A percentile compares a stretch with the other conserved stretches of the same genome.
Conservation (phyloP, 139 green algal genomes). For the Chloropicon primus region DNA sequence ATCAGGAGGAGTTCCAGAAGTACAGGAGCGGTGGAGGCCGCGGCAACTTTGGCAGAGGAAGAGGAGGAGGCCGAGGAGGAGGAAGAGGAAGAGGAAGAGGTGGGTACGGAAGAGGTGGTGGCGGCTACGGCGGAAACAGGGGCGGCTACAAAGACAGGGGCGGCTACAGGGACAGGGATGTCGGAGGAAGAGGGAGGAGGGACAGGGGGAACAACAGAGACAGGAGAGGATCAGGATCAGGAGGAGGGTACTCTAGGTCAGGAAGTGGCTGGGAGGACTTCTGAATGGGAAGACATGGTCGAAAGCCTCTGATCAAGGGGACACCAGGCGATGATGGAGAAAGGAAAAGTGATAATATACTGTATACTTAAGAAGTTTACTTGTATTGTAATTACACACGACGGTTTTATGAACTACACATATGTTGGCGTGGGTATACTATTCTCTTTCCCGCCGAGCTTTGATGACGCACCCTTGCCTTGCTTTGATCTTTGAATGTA, state of each 20-base stretch:
- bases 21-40: neutral
- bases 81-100: neutral
- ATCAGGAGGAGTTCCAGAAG: slow-evolving; percentile 9
- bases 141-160: neutral
- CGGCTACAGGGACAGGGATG: neutral
- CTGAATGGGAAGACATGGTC: too few species aligned
- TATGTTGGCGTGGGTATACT: too few species aligned
- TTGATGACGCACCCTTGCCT: neutral
- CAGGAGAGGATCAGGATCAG: neutral
- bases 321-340: too few species aligned
- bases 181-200: neutral
- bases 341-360: too few species aligned
- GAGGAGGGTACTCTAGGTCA: neutral
- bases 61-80: neutral
- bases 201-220: slow-evolving; percentile 14
- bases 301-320: too few species aligned
- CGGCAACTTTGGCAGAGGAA: neutral
- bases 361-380: too few species aligned
- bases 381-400: neutral
- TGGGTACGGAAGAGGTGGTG: neutral
- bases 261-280: neutral
- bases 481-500: slow-evolving; percentile 21
- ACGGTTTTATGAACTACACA: too few species aligned
- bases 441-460: too few species aligned
- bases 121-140: neutral